phyloP scores from a whole-genome alignment of 441 rosid genomes.

The Daphne laureola region DNA sequence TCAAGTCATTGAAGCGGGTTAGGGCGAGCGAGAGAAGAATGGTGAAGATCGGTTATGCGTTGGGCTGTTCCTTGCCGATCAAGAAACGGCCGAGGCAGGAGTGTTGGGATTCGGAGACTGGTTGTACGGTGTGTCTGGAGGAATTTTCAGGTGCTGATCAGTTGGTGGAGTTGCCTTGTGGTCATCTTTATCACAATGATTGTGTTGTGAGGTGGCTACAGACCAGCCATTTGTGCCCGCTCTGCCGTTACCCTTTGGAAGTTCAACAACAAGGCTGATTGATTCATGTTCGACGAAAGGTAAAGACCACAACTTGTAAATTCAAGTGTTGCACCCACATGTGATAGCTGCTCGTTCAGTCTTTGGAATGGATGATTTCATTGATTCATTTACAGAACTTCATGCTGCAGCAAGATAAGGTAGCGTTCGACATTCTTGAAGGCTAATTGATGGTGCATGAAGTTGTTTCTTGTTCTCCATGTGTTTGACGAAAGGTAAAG shows the following conservation, averaged over 20 bases:
- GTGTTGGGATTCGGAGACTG: background rate
- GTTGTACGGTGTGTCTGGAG: slow-evolving; percentile 17
- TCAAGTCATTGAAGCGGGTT: slow-evolving; percentile 8
- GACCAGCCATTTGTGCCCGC: slow-evolving; percentile 18
- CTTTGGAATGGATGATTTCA: too few relatives aligned
- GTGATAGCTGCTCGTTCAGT: too few relatives aligned
- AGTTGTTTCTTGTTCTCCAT: too few relatives aligned
- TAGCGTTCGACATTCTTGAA: too few relatives aligned
- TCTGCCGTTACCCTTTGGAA: slow-evolving; percentile 12
- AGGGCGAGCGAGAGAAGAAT: background rate
- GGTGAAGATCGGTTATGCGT: slow-evolving; percentile 3
- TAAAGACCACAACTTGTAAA: too few relatives aligned
- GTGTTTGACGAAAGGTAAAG: too few relatives aligned
- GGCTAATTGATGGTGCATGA: too few relatives aligned
- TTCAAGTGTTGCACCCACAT: too few relatives aligned
- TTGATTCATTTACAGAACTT: too few relatives aligned
- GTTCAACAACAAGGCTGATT: too few relatives aligned
- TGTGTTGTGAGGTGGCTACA: slow-evolving; percentile 19
- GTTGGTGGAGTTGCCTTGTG: slow-evolving; percentile 15
- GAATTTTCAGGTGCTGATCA: slow-evolving; percentile 8
- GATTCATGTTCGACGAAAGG: too few relatives aligned
- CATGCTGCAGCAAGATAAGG: too few relatives aligned
- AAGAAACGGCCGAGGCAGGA: background rate
- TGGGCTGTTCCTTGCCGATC: background rate
- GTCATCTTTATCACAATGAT: slow-evolving; percentile 15